Conservation (phyloP, 2,329 filamentous ascomycete species). For the Coniochaeta hoffmannii region DNA sequence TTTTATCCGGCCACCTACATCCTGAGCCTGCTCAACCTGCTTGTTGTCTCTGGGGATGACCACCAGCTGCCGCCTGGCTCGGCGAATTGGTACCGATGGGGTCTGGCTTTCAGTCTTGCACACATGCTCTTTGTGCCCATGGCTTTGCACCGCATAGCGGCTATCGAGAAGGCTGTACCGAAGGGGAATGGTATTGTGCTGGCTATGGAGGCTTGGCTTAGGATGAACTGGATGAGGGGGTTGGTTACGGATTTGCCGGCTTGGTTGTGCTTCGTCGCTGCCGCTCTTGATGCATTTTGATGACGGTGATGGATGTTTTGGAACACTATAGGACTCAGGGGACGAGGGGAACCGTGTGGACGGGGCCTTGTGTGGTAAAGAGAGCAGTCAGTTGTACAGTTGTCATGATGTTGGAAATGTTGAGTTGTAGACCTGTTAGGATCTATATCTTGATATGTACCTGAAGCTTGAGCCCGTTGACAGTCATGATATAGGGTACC, state of each 20-base stretch:
- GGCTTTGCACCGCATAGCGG: conserved; percentile 3
- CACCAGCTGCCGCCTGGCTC: background rate
- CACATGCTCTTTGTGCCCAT: conserved; percentile 1
- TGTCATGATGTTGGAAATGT: too few relatives aligned
- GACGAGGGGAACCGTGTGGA: background rate
- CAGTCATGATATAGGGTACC: too few relatives aligned
- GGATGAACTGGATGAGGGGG: conserved; percentile 1
- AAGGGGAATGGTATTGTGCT: background rate
- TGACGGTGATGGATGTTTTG: background rate
- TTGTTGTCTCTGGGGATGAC: background rate
- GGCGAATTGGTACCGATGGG: background rate
- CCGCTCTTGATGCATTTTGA: background rate
- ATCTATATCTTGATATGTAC: too few relatives aligned
- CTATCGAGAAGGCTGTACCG: conserved; percentile 1
- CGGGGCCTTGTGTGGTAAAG: background rate
- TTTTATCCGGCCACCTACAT: conserved; percentile 2
- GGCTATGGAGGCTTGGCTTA: conserved; percentile 2
- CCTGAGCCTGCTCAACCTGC: conserved; percentile 1
- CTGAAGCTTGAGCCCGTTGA: too few relatives aligned
- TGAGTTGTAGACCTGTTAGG: too few relatives aligned
- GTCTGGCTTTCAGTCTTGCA: background rate
- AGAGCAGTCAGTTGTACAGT: background rate
- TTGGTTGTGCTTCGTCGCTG: conserved; percentile 1
- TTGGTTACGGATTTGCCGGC: conserved; percentile 2
- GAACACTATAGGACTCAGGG: background rate